Evolutionary conservation across 495 filamentous ascomycete species (phyloP).

Genomic region (Lasiosphaeriaceae sp.): DNA sequence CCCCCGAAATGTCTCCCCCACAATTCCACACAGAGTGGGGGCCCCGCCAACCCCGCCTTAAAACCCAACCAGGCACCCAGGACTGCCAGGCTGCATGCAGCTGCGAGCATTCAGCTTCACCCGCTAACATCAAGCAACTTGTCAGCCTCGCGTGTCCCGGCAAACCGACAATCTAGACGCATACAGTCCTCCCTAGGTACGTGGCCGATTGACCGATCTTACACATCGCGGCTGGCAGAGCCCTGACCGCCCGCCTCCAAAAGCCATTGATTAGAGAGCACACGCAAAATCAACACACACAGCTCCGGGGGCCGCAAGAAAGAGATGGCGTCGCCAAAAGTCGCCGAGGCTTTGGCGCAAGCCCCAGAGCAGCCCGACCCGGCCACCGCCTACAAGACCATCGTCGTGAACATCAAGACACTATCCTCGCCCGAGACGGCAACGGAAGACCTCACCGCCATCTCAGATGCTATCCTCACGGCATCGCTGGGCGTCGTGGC

Average conservation of each 20-base stretch:
- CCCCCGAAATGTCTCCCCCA: too few relatives aligned
- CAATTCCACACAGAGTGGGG: background rate
- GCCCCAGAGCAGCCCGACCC: slow-evolving; percentile 53
- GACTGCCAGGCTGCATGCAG: slow-evolving; percentile 8
- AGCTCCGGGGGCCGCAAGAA: background rate
- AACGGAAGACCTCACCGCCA: slow-evolving; percentile 62
- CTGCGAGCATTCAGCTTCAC: background rate
- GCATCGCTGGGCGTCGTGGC: slow-evolving; percentile 71
- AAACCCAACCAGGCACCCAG: slow-evolving; percentile 3
- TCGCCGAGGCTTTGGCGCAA: slow-evolving; percentile 51
- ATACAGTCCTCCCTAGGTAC: too few relatives aligned
- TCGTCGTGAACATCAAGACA: slow-evolving; percentile 62
- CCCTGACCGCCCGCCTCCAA: too few relatives aligned
- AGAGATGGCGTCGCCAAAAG: slow-evolving; percentile 19
- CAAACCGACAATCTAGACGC: too few relatives aligned
- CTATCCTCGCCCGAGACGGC: slow-evolving; percentile 52
- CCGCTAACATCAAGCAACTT: background rate
- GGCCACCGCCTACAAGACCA: slow-evolving; percentile 56
- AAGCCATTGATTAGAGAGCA: background rate
- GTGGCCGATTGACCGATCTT: too few relatives aligned
- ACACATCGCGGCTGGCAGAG: too few relatives aligned
- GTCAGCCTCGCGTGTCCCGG: background rate
- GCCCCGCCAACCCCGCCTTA: slow-evolving; percentile 7
- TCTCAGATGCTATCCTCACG: slow-evolving; percentile 63
- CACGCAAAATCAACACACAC: background rate